Evolutionary conservation across 2,329 filamentous ascomycete species (phyloP).

Genomic region (Cercospora janseana): DNA sequence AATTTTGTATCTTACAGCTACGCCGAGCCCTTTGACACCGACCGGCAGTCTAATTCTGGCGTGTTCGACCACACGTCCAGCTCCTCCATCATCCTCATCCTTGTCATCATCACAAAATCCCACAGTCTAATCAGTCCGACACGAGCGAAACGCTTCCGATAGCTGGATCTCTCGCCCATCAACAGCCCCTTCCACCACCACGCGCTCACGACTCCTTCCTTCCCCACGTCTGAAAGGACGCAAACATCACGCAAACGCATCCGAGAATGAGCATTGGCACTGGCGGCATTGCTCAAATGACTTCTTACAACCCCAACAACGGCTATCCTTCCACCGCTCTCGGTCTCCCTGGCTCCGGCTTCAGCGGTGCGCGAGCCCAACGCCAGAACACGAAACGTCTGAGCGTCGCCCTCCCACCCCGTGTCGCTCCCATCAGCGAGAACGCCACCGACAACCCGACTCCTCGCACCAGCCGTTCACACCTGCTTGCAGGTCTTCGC

Average conservation of each 20-base stretch:
- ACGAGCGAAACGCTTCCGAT: constrained; percentile 21
- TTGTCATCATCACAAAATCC: too few relatives aligned
- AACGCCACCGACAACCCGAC: constrained; percentile 70
- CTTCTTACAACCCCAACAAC: constrained; percentile 60
- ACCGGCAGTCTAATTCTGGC: constrained; percentile 34
- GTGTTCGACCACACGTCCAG: constrained; percentile 18
- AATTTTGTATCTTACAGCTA: constrained; percentile 33
- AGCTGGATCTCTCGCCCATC: constrained; percentile 1
- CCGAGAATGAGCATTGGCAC: constrained; percentile 70
- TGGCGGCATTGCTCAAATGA: constrained; percentile 99
- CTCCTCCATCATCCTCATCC: constrained; percentile 18
- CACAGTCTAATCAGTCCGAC: constrained; percentile 28
- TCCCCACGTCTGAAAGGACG: constrained; percentile 20
- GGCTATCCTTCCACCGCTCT: constrained; percentile 67
- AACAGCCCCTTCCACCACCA: constrained; percentile 14
- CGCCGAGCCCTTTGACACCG: constrained; percentile 30
- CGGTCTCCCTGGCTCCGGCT: constrained; percentile 72
- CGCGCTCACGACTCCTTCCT: constrained; percentile 27
- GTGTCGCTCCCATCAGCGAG: constrained; percentile 65
- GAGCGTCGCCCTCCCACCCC: constrained; percentile 69
- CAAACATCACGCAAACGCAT: constrained; percentile 22
- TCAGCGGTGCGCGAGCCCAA: constrained; percentile 75
- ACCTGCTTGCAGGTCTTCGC: constrained; percentile 86
- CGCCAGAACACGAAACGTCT: constrained; percentile 82
- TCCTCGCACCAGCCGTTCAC: constrained; percentile 89